Conservation (phyloP, 1,139 yeast genomes). For the Hemisphaericaspora subhashii region DNA sequence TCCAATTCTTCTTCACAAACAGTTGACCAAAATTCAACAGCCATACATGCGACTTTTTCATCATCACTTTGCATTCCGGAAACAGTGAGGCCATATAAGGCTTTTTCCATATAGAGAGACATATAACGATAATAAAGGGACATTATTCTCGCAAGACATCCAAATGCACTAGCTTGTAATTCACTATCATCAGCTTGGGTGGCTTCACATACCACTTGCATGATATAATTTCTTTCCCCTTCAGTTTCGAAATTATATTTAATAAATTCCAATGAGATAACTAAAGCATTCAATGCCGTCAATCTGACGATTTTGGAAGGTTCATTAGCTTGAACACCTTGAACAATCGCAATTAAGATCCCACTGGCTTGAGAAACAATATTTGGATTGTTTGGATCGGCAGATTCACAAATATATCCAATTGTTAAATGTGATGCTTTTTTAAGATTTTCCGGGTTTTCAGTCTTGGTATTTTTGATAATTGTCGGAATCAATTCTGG, state of each 20-base stretch:
- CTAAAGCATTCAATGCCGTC: constrained; percentile 90
- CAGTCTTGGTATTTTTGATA: constrained; percentile 80
- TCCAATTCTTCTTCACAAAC: constrained; percentile 96
- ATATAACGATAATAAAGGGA: constrained; percentile 82
- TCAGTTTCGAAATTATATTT: constrained; percentile 85
- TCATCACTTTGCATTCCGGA: constrained; percentile 86
- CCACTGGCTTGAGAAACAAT: constrained; percentile 87
- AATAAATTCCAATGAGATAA: constrained; percentile 87
- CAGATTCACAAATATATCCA: constrained; percentile 94
- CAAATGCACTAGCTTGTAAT: constrained; percentile 92
- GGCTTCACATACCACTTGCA: constrained; percentile 99
- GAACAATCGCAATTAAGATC: constrained; percentile 90
- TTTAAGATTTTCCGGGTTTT: constrained; percentile 75
- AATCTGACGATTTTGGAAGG: constrained; percentile 73
- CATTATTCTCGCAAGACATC: constrained; percentile 93
- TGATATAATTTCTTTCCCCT: constrained; percentile 92
- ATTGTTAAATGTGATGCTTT: constrained; percentile 84
- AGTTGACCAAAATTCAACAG: constrained; percentile 97
- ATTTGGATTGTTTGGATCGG: constrained; percentile 81
- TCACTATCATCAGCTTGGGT: constrained; percentile 84
- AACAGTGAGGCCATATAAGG: constrained; percentile 85
- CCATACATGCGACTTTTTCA: constrained; percentile 95
- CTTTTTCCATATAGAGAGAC: constrained; percentile 97
- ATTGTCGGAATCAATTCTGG: constrained; percentile 78
- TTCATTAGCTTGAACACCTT: constrained; percentile 88